Evolutionary conservation across 2,329 filamentous ascomycete species (phyloP).

Genomic region (Stagonosporopsis chrysanthemi): DNA sequence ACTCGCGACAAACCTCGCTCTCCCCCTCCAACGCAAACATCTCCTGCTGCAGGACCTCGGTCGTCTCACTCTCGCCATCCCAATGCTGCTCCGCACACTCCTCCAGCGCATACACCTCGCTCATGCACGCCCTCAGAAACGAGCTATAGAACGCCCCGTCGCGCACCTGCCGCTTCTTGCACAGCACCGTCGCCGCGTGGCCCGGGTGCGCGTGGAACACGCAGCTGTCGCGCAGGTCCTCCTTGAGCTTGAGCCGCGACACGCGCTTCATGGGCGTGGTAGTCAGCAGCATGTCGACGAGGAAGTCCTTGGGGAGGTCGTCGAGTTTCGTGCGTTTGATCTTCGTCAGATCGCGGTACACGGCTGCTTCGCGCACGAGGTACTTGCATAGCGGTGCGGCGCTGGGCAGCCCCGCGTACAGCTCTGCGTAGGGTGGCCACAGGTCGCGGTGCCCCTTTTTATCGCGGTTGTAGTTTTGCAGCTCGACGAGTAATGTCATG

Average conservation of each 20-base stretch:
- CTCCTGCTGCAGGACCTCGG: conserved; percentile 17
- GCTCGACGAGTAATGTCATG: conserved; percentile 18
- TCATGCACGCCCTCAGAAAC: conserved; percentile 20
- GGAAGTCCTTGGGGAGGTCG: conserved; percentile 18
- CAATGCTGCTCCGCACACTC: conserved; percentile 13
- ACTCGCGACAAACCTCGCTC: conserved; percentile 15
- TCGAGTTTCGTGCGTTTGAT: conserved; percentile 15
- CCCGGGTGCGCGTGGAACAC: conserved; percentile 19
- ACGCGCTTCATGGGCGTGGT: conserved; percentile 18
- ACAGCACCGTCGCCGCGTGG: conserved; percentile 1
- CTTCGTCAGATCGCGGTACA: conserved; percentile 16
- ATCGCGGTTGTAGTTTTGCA: conserved; percentile 21
- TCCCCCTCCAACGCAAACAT: conserved; percentile 21
- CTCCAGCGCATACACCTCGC: conserved; percentile 21
- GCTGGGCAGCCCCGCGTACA: conserved; percentile 12
- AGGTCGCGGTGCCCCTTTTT: conserved; percentile 10
- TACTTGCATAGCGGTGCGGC: conserved; percentile 13
- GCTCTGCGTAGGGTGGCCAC: conserved; percentile 12
- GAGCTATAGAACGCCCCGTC: conserved; percentile 19
- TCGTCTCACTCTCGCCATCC: conserved; percentile 23
- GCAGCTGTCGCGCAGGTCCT: conserved; percentile 18
- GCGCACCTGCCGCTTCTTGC: conserved; percentile 11
- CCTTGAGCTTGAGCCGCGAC: conserved; percentile 11
- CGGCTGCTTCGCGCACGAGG: conserved; percentile 18
- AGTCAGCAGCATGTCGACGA: conserved; percentile 21